Conservation (phyloP, 495 filamentous ascomycete genomes). For the Penicillium cosmopolitanum region DNA sequence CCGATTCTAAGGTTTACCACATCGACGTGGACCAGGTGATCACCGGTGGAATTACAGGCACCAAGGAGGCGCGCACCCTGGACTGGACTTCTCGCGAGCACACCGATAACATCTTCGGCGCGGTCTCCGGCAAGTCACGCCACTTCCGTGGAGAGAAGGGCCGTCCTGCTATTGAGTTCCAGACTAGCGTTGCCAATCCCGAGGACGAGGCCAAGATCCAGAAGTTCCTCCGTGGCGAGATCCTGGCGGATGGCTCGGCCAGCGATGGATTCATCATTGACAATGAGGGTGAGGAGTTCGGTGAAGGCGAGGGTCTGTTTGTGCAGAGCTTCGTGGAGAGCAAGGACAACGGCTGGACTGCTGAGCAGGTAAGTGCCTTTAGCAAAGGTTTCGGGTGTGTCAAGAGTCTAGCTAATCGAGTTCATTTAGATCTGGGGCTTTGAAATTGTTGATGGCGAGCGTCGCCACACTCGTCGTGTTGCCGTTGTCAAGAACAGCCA, state of each 20-base stretch:
- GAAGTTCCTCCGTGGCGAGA: constrained; percentile 49
- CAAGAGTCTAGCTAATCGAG: constrained; percentile 4
- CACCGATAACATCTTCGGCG: constrained; percentile 81
- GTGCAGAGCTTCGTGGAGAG: constrained; percentile 53
- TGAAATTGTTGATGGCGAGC: constrained; percentile 57
- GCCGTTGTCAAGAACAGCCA: constrained; percentile 64
- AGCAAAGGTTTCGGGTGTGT: neutral
- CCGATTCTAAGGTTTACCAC: constrained; percentile 55
- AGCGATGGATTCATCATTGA: constrained; percentile 45
- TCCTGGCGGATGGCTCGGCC: constrained; percentile 38
- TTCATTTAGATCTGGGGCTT: constrained; percentile 64
- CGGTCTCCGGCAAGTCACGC: constrained; percentile 63
- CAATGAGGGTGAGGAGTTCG: constrained; percentile 38
- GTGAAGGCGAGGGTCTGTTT: constrained; percentile 43
- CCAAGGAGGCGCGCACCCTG: constrained; percentile 69
- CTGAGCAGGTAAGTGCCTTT: constrained; percentile 47
- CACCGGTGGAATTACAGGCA: constrained; percentile 75
- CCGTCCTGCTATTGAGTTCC: constrained; percentile 37
- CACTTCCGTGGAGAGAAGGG: constrained; percentile 48
- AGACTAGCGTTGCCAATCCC: constrained; percentile 37
- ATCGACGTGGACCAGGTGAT: constrained; percentile 81
- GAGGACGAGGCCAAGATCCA: constrained; percentile 49
- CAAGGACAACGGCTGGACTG: constrained; percentile 49
- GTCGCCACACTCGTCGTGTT: constrained; percentile 69
- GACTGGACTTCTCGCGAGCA: constrained; percentile 74